Evolutionary conservation across 208 protist species (phyloP).

Genomic region (Crithidia brevicula): DNA sequence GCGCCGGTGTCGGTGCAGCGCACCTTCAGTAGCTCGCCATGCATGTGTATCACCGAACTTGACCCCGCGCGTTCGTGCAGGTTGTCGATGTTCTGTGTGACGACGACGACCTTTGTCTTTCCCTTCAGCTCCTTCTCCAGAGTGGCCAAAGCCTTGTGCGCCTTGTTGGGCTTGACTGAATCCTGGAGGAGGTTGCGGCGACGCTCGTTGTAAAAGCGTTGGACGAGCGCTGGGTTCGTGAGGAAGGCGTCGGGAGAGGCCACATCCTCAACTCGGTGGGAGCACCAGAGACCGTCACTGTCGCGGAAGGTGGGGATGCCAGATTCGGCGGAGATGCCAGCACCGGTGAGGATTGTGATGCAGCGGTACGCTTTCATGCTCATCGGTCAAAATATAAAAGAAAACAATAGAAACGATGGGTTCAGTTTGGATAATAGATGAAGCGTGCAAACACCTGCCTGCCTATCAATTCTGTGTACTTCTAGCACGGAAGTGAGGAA

Average conservation of each 20-base stretch:
- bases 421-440: neutral
- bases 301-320: slow-evolving; percentile 69
- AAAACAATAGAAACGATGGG: neutral
- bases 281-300: slow-evolving; percentile 69
- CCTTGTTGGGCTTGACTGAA: slow-evolving; percentile 54
- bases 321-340: slow-evolving; percentile 79
- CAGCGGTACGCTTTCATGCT: slow-evolving; percentile 40
- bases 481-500: too few relatives aligned
- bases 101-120: slow-evolving; percentile 37
- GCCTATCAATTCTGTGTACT: too few relatives aligned
- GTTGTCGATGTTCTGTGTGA: slow-evolving; percentile 86
- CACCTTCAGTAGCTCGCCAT: slow-evolving; percentile 79
- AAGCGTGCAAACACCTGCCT: too few relatives aligned
- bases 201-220: slow-evolving; percentile 74
- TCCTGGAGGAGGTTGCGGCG: slow-evolving; percentile 36
- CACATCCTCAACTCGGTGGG: slow-evolving; percentile 77
- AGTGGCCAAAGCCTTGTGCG: slow-evolving; percentile 53
- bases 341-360: slow-evolving; percentile 75
- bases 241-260: slow-evolving; percentile 58
- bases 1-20: slow-evolving; percentile 48
- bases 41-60: slow-evolving; percentile 74
- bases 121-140: slow-evolving; percentile 51
- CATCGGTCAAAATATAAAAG: neutral
- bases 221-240: slow-evolving; percentile 51
- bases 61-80: slow-evolving; percentile 78